Evolutionary conservation across 306 rosid genomes (phyloP), one percentile per base, ranked within the genome.

Genomic region (Medicago lupulina): DNA sequence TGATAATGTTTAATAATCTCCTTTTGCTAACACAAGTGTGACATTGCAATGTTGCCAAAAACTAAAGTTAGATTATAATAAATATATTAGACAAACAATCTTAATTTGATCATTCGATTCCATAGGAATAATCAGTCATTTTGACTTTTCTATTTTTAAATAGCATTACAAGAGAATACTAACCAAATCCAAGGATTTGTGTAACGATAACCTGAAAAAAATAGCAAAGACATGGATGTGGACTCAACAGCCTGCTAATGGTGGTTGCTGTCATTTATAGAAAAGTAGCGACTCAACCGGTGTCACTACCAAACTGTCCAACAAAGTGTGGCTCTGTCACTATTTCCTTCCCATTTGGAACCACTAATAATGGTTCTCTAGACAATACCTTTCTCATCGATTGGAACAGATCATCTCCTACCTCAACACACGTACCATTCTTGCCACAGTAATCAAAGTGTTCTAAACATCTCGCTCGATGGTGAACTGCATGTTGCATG

Each of bases 301-400:
- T 11, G 1, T 12, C 64, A 54, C 53, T 7, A 1, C 44, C 55
- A 60, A 36, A 70, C 7, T 77, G 85, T 2, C 28, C 49, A 63
- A 16, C n/a, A 63, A 38, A n/a, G 2, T 63, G 69, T 16, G 69
- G 69, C 15, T 38, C 59, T 1, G 15, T 83, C 2, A 9, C 2
- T 7, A 63, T 83, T 68, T 81, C 81, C 1, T 83, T 69, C 11
- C 86, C 83, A 23, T 83, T 83, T 12, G 83, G 86, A 17, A 78
- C 61, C 15, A 67, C 21, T 0, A 25, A 68, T 8, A 74, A 25
- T 2, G 74, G 78, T 44, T 61, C 76, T 3, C 64, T 83, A 0
- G 83, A 83, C 46, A 4, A 12, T 1, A 70, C 83, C 1, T 83
- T 83, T 55, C 76, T 75, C 39, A 64, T 83, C 8, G 0, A 9